Conservation (phyloP, 2,329 filamentous ascomycete genomes). For the Orbilia oligospora region DNA sequence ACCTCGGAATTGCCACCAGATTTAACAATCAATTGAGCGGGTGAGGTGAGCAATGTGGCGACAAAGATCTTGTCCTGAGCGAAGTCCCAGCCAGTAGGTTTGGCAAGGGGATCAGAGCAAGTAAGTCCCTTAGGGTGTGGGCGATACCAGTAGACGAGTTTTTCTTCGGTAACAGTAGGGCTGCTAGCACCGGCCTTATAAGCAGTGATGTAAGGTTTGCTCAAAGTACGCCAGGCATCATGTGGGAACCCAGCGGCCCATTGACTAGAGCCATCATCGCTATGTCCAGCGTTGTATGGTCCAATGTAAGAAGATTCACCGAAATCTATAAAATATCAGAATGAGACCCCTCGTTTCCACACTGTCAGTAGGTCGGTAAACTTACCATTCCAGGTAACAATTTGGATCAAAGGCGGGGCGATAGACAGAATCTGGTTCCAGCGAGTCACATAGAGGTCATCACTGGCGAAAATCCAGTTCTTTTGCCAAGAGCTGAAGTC, state of each 20-base stretch:
- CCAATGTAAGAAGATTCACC: slow-evolving; percentile 75
- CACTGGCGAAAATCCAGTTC: slow-evolving; percentile 76
- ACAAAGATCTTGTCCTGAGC: slow-evolving; percentile 64
- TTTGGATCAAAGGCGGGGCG: slow-evolving; percentile 65
- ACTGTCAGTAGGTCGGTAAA: neutral
- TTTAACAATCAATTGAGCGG: slow-evolving; percentile 64
- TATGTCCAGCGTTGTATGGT: slow-evolving; percentile 69
- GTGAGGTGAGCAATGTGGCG: slow-evolving; percentile 65
- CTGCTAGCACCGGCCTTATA: slow-evolving; percentile 69
- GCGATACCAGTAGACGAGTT: slow-evolving; percentile 69
- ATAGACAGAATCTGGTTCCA: slow-evolving; percentile 71
- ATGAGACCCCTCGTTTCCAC: too few species aligned
- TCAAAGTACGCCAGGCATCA: slow-evolving; percentile 70
- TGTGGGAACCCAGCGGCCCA: slow-evolving; percentile 71
- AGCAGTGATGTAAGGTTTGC: slow-evolving; percentile 71
- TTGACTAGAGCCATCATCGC: slow-evolving; percentile 69
- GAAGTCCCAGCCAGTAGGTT: slow-evolving; percentile 61
- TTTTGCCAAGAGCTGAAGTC: slow-evolving; percentile 70
- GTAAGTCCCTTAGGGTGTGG: slow-evolving; percentile 65
- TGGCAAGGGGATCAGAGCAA: slow-evolving; percentile 62
- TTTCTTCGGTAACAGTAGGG: slow-evolving; percentile 65
- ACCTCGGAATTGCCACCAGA: slow-evolving; percentile 64
- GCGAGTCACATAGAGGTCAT: slow-evolving; percentile 74
- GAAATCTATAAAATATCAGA: slow-evolving; percentile 70
- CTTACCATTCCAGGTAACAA: slow-evolving; percentile 65